Conservation (phyloP, 2,329 filamentous ascomycete genomes). For the Penicillium sp. region DNA sequence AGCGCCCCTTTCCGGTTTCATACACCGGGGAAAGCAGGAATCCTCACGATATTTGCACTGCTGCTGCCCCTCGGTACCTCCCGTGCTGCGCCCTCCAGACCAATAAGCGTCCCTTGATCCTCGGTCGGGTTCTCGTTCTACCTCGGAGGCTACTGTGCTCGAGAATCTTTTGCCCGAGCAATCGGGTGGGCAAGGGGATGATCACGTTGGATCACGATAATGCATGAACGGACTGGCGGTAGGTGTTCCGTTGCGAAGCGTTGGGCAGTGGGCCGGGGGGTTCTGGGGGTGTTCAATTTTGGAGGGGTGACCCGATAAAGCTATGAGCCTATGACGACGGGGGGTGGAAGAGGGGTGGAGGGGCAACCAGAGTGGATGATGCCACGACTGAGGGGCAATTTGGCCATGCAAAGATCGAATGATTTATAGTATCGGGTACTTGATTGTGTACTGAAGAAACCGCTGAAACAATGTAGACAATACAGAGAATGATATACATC, state of each 20-base stretch:
- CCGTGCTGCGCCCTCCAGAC: constrained; percentile 17
- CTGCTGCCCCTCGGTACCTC: constrained; percentile 31
- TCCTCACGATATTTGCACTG: constrained; percentile 36
- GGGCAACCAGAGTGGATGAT: constrained; percentile 19
- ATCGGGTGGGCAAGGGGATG: constrained; percentile 4
- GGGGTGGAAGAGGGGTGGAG: constrained; percentile 2
- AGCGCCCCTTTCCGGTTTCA: constrained; percentile 44
- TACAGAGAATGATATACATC: background rate
- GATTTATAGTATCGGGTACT: background rate
- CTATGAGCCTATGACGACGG: constrained; percentile 7
- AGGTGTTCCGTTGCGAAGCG: background rate
- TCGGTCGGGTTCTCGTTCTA: constrained; percentile 24
- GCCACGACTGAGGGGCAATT: constrained; percentile 14
- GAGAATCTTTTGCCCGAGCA: constrained; percentile 33
- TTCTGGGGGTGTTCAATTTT: constrained; percentile 1
- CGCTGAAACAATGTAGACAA: background rate
- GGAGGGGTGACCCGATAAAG: background rate
- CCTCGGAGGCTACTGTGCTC: constrained; percentile 26
- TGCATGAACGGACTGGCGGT: background rate
- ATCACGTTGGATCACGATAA: constrained; percentile 18
- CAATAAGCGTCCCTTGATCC: constrained; percentile 29
- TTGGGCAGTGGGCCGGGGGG: background rate
- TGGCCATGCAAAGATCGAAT: constrained; percentile 7
- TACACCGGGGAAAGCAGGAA: constrained; percentile 48
- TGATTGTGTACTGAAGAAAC: background rate